Percentiles rank a stretch among this genome's conserved stretches.
Conservation (phyloP, 257 asterid genomes). For the Solanum bukasovii region DNA sequence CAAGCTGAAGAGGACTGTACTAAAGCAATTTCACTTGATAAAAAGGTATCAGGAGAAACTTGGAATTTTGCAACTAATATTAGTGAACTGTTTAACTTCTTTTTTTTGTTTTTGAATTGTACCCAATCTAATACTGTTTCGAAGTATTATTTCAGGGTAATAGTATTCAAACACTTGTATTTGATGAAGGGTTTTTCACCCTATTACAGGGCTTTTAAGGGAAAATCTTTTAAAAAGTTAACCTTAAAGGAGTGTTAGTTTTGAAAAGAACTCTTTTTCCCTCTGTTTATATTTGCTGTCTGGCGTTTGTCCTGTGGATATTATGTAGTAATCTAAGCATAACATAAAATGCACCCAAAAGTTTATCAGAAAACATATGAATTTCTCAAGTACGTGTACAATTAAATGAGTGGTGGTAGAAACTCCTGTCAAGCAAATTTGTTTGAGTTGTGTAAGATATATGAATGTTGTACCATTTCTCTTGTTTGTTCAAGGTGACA, state of each 20-base stretch:
- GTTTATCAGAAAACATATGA: background rate
- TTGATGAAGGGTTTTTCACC: background rate
- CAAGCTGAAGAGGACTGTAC: slow-evolving; percentile 88
- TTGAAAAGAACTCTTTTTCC: background rate
- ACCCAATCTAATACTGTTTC: background rate
- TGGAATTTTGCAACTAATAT: background rate
- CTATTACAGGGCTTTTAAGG: background rate
- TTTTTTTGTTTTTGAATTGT: background rate
- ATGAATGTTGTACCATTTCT: background rate
- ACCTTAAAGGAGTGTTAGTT: background rate
- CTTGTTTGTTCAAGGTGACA: background rate
- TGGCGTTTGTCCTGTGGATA: background rate
- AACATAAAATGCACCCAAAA: background rate
- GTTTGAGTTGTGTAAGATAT: background rate
- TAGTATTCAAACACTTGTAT: background rate
- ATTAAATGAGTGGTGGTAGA: background rate
- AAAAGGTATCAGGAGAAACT: slow-evolving; percentile 51
- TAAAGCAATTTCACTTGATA: slow-evolving; percentile 70
- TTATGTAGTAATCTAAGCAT: background rate
- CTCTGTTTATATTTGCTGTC: background rate
- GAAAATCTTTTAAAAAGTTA: background rate
- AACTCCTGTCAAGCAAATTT: background rate
- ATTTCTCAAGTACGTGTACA: background rate
- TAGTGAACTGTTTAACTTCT: background rate
- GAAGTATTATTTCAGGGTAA: background rate